These are phyloP conservation scores for Cercophora sp. DNA, from an alignment of 495 filamentous ascomycete genomes.

Conservation along the genomic window DNA sequence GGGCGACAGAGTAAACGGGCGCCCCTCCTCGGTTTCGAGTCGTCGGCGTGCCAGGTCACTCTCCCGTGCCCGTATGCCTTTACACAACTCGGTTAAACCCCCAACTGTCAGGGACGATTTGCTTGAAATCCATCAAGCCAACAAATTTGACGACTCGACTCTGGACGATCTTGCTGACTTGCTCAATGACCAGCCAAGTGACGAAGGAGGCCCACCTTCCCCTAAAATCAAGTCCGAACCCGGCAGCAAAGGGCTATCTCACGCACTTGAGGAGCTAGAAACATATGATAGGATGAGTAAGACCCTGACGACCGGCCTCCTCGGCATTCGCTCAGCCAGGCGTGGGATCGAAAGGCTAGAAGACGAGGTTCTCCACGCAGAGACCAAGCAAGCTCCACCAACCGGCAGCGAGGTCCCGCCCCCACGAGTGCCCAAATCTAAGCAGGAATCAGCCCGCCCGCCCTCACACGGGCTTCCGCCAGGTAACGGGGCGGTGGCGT, in stretches of 20 bases:
- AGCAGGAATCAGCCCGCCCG: too few species aligned
- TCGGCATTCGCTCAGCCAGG: slow-evolving; percentile 63
- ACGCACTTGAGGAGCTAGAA: slow-evolving; percentile 48
- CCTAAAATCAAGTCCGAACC: slow-evolving; percentile 7
- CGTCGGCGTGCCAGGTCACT: slow-evolving; percentile 30
- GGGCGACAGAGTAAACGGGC: slow-evolving; percentile 15
- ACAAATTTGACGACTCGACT: slow-evolving; percentile 52
- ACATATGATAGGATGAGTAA: slow-evolving; percentile 54
- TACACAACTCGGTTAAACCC: slow-evolving; percentile 47
- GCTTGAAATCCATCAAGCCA: slow-evolving; percentile 42
- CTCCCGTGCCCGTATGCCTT: slow-evolving; percentile 30
- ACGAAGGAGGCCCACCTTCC: background rate
- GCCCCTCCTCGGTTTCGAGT: slow-evolving; percentile 26
- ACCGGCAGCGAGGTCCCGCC: too few species aligned
- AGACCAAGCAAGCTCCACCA: slow-evolving; percentile 31
- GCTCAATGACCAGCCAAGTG: slow-evolving; percentile 24
- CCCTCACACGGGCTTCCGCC: background rate
- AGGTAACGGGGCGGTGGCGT: slow-evolving; percentile 8
- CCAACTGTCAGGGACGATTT: slow-evolving; percentile 49
- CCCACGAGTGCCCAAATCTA: too few species aligned
- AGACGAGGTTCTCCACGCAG: slow-evolving; percentile 47
- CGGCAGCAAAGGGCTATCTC: slow-evolving; percentile 14
- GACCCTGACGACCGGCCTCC: slow-evolving; percentile 54
- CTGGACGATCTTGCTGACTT: slow-evolving; percentile 47
- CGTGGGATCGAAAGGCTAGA: slow-evolving; percentile 65